A percentile compares a stretch with the other conserved stretches of the same genome.
Evolutionary conservation across 257 asterid species (phyloP).

Genomic region (Anisodus tanguticus): DNA sequence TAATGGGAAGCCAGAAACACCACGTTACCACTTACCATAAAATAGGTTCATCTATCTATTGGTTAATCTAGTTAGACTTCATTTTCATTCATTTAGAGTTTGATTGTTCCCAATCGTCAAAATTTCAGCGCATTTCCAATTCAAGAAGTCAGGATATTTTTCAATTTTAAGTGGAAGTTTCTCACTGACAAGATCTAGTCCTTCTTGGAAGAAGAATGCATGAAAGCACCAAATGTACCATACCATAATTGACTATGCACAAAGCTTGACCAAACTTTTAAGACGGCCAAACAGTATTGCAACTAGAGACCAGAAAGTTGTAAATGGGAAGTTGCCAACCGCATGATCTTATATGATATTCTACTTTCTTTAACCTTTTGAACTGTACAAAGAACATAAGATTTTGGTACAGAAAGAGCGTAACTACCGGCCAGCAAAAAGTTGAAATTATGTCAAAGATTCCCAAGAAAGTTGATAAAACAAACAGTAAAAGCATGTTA

Average conservation of each 20-base stretch:
- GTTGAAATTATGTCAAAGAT: conserved; percentile 28
- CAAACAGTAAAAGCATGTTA: conserved; percentile 23
- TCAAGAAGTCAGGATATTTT: not conserved
- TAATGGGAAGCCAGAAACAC: not conserved
- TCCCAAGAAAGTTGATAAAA: conserved; percentile 22
- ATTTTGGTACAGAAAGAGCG: not conserved
- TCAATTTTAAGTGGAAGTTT: not conserved
- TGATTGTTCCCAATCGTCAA: too few relatives aligned
- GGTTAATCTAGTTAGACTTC: too few relatives aligned
- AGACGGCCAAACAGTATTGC: not conserved
- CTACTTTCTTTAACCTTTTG: not conserved
- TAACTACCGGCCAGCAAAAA: not conserved
- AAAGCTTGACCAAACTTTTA: not conserved
- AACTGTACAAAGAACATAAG: not conserved
- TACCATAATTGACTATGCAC: not conserved
- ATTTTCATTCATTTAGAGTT: too few relatives aligned
- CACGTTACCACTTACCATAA: not conserved
- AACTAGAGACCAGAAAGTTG: not conserved
- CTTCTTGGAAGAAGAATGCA: not conserved
- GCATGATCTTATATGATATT: not conserved
- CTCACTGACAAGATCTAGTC: not conserved
- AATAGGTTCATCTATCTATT: too few relatives aligned
- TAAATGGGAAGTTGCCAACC: not conserved
- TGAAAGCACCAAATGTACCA: not conserved
- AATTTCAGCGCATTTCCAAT: too few relatives aligned